phyloP scores from a whole-genome alignment of 495 filamentous ascomycete species.

The Aspergillus heteromorphus region DNA sequence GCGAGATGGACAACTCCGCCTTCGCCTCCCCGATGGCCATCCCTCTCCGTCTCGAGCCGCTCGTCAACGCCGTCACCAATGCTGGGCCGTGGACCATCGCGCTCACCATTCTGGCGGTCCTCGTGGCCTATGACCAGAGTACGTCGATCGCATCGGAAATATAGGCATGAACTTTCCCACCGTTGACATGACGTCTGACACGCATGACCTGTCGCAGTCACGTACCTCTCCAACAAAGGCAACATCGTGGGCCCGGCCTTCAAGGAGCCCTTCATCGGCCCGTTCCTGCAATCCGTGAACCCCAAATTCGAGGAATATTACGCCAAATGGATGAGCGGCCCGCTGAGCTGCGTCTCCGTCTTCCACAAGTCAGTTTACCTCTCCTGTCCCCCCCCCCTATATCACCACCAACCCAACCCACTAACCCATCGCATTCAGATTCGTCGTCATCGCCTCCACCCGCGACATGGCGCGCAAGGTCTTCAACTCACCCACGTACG shows the following conservation, averaged over 20 bases:
- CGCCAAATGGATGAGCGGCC: constrained; percentile 78
- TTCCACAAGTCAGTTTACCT: constrained; percentile 99
- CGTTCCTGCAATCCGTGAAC: constrained; percentile 79
- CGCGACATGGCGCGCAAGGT: constrained; percentile 89
- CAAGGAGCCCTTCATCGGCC: constrained; percentile 87
- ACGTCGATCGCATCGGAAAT: neutral
- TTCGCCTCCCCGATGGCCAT: neutral
- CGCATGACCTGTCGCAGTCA: no score
- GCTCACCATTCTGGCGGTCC: neutral
- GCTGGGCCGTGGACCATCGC: neutral
- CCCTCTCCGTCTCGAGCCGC: neutral
- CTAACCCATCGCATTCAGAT: no score
- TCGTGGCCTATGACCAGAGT: neutral
- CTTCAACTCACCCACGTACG: constrained; percentile 82
- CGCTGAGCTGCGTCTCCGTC: constrained; percentile 86
- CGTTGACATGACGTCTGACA: neutral
- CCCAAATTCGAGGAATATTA: constrained; percentile 81
- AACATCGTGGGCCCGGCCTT: constrained; percentile 70
- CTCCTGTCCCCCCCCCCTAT: no score
- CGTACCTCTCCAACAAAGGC: constrained; percentile 76
- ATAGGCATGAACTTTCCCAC: no score
- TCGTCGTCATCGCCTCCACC: constrained; percentile 89
- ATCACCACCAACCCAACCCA: no score
- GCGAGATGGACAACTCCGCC: neutral
- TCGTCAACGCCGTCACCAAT: neutral